Conservation (phyloP, 192 early-diverging fungal species). For the Funneliformis geosporum region DNA sequence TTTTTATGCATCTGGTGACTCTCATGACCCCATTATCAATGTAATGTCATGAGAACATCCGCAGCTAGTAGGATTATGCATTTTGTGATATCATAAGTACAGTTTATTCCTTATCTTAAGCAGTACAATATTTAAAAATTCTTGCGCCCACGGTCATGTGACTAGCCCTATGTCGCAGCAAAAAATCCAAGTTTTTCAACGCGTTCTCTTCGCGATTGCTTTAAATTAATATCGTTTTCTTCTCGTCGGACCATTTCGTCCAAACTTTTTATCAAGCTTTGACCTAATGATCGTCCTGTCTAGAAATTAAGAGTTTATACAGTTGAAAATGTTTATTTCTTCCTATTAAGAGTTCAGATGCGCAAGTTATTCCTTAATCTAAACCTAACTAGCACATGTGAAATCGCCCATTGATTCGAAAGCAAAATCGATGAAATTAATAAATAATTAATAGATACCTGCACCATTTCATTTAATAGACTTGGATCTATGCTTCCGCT, state of each 20-base stretch:
- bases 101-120: no score
- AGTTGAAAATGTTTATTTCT: background rate
- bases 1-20: background rate
- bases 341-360: background rate
- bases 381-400: conserved; percentile 26
- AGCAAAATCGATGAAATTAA: background rate
- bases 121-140: no score
- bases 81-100: no score
- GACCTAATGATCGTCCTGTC: conserved; percentile 49
- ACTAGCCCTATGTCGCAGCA: conserved; percentile 36
- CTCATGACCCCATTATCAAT: no score
- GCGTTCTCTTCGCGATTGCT: conserved; percentile 44
- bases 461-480: conserved; percentile 79
- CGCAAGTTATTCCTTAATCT: no score
- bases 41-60: no score
- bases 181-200: conserved; percentile 62
- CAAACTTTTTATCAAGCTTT: conserved; percentile 49
- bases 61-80: no score
- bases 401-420: background rate
- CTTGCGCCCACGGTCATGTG: background rate
- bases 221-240: conserved; percentile 43
- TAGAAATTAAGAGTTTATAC: background rate
- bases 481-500: conserved; percentile 75
- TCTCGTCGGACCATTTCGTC: conserved; percentile 53
- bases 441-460: conserved; percentile 43